These are phyloP conservation scores for Pneumocystis canis DNA, from an alignment of 1,139 yeast species.

Conservation along the genomic window DNA sequence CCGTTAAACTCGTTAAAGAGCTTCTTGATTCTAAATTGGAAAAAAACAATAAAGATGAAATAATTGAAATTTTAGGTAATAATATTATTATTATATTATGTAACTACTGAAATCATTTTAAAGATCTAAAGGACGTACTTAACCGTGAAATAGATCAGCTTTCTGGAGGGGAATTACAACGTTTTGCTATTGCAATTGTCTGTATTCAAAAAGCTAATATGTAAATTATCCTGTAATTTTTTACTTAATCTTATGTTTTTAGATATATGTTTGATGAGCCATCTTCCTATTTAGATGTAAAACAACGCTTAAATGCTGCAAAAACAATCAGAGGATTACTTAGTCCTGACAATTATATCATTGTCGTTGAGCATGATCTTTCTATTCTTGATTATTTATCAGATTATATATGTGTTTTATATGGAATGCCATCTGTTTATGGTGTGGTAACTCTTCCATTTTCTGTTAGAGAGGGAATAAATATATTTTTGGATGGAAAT, in stretches of 20 bases:
- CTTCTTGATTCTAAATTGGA: conserved; percentile 44
- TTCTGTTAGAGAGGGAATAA: conserved; percentile 96
- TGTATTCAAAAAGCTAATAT: conserved; percentile 91
- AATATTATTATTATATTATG: conserved; percentile 28
- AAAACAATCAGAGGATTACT: conserved; percentile 76
- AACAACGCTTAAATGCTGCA: conserved; percentile 97
- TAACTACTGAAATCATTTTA: conserved; percentile 46
- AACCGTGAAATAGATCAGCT: conserved; percentile 75
- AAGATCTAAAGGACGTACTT: conserved; percentile 62
- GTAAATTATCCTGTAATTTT: background rate
- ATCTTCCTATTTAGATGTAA: conserved; percentile 92
- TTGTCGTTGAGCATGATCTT: conserved; percentile 96
- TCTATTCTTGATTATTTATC: conserved; percentile 92
- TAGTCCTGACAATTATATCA: conserved; percentile 57
- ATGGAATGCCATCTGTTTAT: conserved; percentile 95
- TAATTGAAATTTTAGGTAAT: background rate
- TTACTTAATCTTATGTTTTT: background rate
- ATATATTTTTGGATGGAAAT: conserved; percentile 93
- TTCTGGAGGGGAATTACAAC: conserved; percentile 96
- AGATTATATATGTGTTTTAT: conserved; percentile 86
- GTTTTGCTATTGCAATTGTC: conserved; percentile 95
- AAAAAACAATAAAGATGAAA: conserved; percentile 24
- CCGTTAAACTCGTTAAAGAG: conserved; percentile 74
- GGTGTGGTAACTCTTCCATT: conserved; percentile 96
- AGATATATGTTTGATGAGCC: conserved; percentile 96